phyloP scores from a whole-genome alignment of 176 grass and related monocot species.

The Carex cristatella region DNA sequence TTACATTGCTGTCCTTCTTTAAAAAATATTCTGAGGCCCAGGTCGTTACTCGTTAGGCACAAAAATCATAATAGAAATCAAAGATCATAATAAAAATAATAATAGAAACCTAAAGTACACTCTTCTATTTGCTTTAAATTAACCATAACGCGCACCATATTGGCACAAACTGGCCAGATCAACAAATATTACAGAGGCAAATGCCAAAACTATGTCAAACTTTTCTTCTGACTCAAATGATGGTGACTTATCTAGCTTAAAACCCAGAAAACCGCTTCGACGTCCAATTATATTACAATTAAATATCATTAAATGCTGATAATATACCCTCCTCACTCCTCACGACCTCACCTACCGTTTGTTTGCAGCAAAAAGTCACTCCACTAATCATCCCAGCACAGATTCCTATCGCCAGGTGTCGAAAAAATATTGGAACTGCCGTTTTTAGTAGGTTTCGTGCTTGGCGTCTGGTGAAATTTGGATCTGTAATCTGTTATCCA shows the following conservation, averaged over 20 bases:
- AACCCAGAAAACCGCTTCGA: background rate
- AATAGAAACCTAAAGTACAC: background rate
- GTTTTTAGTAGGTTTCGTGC: background rate
- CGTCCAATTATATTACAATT: background rate
- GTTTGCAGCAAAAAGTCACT: background rate
- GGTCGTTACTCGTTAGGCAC: background rate
- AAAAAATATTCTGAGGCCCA: background rate
- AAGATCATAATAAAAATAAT: background rate
- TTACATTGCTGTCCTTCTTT: background rate
- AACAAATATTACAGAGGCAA: background rate
- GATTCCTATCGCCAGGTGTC: conserved; percentile 7
- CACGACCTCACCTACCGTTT: background rate
- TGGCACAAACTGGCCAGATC: no score
- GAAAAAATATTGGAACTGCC: background rate
- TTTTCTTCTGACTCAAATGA: background rate
- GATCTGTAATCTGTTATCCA: background rate
- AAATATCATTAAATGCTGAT: background rate
- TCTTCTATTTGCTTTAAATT: background rate
- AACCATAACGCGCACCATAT: background rate
- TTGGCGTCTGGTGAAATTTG: background rate
- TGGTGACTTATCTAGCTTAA: background rate
- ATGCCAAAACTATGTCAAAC: background rate
- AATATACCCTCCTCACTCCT: background rate
- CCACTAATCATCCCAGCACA: background rate
- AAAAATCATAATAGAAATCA: background rate